Conservation (phyloP, 2,329 filamentous ascomycete genomes). For the Shiraia sp. region DNA sequence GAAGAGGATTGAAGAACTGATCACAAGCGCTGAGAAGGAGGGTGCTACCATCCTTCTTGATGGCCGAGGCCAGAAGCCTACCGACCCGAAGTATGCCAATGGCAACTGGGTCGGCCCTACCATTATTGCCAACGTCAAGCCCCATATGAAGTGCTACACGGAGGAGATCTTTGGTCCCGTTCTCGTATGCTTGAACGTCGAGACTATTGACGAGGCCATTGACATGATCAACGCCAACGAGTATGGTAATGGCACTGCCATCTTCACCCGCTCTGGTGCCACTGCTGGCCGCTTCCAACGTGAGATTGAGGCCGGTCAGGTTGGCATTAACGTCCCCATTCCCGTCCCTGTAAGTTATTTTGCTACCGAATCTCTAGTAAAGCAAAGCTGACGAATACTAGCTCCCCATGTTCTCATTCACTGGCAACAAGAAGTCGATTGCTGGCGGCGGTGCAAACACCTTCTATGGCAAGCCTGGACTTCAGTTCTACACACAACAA, state of each 20-base stretch:
- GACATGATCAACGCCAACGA: constrained; percentile 82
- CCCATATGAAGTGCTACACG: constrained; percentile 80
- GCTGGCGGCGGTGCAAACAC: constrained; percentile 91
- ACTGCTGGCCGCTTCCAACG: constrained; percentile 79
- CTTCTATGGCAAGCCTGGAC: constrained; percentile 90
- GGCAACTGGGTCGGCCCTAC: constrained; percentile 84
- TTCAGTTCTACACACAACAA: constrained; percentile 94
- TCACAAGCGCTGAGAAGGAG: constrained; percentile 76
- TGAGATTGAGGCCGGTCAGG: constrained; percentile 81
- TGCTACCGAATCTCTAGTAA: neutral
- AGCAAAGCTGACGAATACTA: constrained; percentile 16
- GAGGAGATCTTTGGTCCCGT: constrained; percentile 88
- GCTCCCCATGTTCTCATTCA: constrained; percentile 67
- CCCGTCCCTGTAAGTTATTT: constrained; percentile 56
- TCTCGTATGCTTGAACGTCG: constrained; percentile 77
- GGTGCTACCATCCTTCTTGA: constrained; percentile 83
- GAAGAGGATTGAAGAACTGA: constrained; percentile 75
- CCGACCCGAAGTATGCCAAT: constrained; percentile 74
- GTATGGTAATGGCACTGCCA: constrained; percentile 84
- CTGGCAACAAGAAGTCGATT: constrained; percentile 79
- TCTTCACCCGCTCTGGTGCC: constrained; percentile 78
- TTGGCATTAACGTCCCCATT: constrained; percentile 84
- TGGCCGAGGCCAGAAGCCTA: constrained; percentile 73
- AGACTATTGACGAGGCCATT: constrained; percentile 78
- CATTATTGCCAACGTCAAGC: constrained; percentile 79